A percentile compares a stretch with the other conserved stretches of the same genome.
These are phyloP conservation scores for Pleurotus sapidus DNA, from an alignment of 768 basidiomycete species.

Conservation along the genomic window DNA sequence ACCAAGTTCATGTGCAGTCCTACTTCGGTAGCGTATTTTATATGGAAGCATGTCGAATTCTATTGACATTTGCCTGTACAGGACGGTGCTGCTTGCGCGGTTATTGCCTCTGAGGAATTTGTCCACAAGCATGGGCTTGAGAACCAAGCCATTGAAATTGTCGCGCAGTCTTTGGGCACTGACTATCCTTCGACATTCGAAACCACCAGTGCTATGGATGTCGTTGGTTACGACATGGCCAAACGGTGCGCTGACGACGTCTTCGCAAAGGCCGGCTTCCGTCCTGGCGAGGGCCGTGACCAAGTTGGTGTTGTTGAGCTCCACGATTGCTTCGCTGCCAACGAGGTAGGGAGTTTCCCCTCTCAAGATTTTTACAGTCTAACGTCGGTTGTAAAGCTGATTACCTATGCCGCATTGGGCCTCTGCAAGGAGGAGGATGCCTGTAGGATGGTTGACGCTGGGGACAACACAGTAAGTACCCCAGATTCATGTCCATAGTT, in stretches of 20 bases:
- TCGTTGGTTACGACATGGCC: conserved; percentile 80
- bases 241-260: conserved; percentile 64
- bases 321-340: conserved; percentile 84
- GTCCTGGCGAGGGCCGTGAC: conserved; percentile 58
- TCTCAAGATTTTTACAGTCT: not conserved
- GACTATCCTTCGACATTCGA: conserved; percentile 67
- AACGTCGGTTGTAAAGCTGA: conserved; percentile 42
- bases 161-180: conserved; percentile 61
- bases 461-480: conserved; percentile 71
- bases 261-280: conserved; percentile 70
- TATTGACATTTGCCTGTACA: conserved; percentile 19
- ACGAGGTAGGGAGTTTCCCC: conserved; percentile 51
- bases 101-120: conserved; percentile 78
- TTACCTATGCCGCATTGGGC: conserved; percentile 80
- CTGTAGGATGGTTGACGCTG: conserved; percentile 67
- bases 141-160: conserved; percentile 86
- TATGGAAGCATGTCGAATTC: not conserved
- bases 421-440: conserved; percentile 67
- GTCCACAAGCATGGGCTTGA: conserved; percentile 69
- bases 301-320: conserved; percentile 83
- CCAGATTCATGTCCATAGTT: not conserved
- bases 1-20: conserved; percentile 89
- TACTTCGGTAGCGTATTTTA: conserved; percentile 67
- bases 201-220: conserved; percentile 69
- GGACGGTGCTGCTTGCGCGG: conserved; percentile 76